Evolutionary conservation across 305 asterid genomes (phyloP), one percentile per base, ranked within the genome.

Genomic region (Fraxinus platypoda): DNA sequence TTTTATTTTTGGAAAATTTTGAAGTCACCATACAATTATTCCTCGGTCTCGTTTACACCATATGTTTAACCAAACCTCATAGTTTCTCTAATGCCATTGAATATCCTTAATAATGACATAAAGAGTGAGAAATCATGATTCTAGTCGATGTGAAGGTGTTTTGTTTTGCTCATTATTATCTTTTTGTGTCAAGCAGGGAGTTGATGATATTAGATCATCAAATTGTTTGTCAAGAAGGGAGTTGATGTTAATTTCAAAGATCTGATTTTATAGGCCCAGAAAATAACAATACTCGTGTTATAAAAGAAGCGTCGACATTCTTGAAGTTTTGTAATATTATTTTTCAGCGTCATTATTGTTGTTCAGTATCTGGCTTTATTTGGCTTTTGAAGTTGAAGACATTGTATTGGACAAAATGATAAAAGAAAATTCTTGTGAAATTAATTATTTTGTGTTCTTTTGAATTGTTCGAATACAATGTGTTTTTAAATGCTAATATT

Each of bases 401-500:
- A 4, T 25, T 80, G 11, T 21, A 80, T 33, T 19, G 49, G 81
- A 19, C 79, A 70, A 77, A 71, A 70, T 13, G 30, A 28, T 38
- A 37, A 82, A 66, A 64, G 70, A 21, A 59, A 21, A 21, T 28
- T 43, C 26, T 23, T 28, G 13, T 78, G 52, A 13, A 78, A 78
- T 26, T 78, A 8, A 57, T 54, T n/a, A 49, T 37, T 72, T 73
- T 23, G 19, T 28, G 28, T 7, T 76, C 9, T 37, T 59, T 59
- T 59, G 70, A 15, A 59, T 33, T 73, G 75, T 5, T 13, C 15
- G 21, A 73, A 37, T 25, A 73, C 41, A 13, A 54, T 54, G 66
- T 82, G 30, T 73, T 81, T 80, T 82, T 19, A 59, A 79, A 78
- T 79, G 81, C 66, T 75, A 52, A 74, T 68, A 76, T 4, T 12